Base-by-base conservation (phyloP, 192 early-diverging fungal genomes). In the Backusella tarrabulga region DNA sequence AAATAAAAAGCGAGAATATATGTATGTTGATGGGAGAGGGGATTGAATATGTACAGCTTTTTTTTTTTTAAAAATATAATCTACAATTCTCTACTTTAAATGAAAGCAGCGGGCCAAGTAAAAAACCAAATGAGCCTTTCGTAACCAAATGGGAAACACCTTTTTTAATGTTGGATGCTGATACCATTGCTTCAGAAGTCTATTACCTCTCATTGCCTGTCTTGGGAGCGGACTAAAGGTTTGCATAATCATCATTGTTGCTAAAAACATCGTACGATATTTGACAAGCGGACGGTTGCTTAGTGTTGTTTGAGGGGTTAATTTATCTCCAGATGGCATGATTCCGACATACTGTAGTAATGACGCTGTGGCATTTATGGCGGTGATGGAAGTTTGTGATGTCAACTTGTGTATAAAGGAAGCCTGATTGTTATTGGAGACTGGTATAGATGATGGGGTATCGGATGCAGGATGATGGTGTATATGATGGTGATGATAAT, bases 191-290 rank as follows among this genome's bases (percentile, higher is more conserved):
- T n/a, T 40, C 1, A 70, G n/a, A 41, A 70, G 12, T 9, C 4
- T 40, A 50, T 72, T 40, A 19, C 44, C 42, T 50, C 42, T 29
- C 9, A 0, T 34, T 6, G 29, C 17, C 71, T 8, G 67, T 68
- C 17, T 68, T 34, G 67, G 34, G 17, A 34, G 15, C 34, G 26
- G 67, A 67, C 50, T 29, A 19, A 72, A 72, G 2, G 2, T 72
- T 29, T 29, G 44, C 14, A 41, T 29, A 6, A 72, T 29, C 11
- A 44, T 15, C 23, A 72, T 40, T 4, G 41, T 50, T 15, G 71
- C 71, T 29, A 50, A 72, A 72, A 72, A 72, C 42, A 72, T 32
- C 12, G 44, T 46, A 17, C 71, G 71, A 42, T 44, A 35, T n/a
- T 35, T 35, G 67, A 68, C 67, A 68, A 34, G 67, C 3, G 0